Conservation (phyloP, 805 yeast genomes). For the Lipomyces yamadae region DNA sequence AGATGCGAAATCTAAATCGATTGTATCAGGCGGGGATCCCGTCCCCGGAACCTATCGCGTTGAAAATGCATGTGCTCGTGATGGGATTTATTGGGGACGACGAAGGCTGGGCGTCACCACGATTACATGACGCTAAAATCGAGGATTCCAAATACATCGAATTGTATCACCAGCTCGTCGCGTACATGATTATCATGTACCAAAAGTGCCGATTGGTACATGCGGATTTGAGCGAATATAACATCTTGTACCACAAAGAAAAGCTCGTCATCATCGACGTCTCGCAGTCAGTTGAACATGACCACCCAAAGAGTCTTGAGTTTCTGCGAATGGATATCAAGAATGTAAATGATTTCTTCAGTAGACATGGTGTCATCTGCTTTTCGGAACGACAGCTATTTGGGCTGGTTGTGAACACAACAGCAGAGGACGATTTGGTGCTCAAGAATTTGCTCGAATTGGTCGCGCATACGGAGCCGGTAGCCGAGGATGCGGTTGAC, state of each 20-base stretch:
- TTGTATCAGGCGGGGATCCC: slow-evolving; percentile 78
- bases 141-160: slow-evolving; percentile 62
- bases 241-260: slow-evolving; percentile 76
- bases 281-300: slow-evolving; percentile 96
- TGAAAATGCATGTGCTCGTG: slow-evolving; percentile 86
- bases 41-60: slow-evolving; percentile 90
- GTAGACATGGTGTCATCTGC: slow-evolving; percentile 71
- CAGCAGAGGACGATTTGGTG: slow-evolving; percentile 48
- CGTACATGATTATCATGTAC: slow-evolving; percentile 84
- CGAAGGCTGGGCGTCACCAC: slow-evolving; percentile 87
- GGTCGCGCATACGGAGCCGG: slow-evolving; percentile 40
- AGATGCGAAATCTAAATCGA: slow-evolving; percentile 88
- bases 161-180: slow-evolving; percentile 76
- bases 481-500: slow-evolving; percentile 52
- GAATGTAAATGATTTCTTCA: slow-evolving; percentile 88
- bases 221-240: slow-evolving; percentile 96
- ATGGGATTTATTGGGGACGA: slow-evolving; percentile 87
- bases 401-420: slow-evolving; percentile 60
- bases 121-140: slow-evolving; percentile 63
- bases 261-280: slow-evolving; percentile 90
- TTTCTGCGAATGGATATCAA: slow-evolving; percentile 97
- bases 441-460: slow-evolving; percentile 46
- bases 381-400: slow-evolving; percentile 83
- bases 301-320: slow-evolving; percentile 95
- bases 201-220: slow-evolving; percentile 90